Evolutionary conservation across 176 grass and related monocot species (phyloP), one percentile per base, ranked within the genome.

Genomic region (Triticum dicoccoides): DNA sequence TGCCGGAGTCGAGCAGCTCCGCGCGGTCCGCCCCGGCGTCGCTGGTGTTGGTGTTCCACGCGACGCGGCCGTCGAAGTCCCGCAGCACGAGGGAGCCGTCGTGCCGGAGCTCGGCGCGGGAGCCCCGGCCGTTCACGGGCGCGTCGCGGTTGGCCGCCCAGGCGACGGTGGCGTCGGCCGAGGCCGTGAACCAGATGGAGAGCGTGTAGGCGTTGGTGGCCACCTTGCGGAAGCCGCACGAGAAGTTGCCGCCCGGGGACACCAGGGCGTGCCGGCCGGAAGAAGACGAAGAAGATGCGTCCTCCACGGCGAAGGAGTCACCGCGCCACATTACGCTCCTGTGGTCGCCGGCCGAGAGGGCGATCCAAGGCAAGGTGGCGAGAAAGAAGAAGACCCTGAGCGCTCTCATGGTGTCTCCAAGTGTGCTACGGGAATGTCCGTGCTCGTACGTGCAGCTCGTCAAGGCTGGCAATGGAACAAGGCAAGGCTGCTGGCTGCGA

Each of bases 141-240:
- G 25, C 74, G 76, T 93, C 89, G 65, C 89, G 89, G 68, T 93
- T 94, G 30, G 94, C 94, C 6, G 83, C 75, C 94, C 94, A 97
- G 29, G 77, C 83, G 9, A 80, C 76, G 1, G 88, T 97, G 51
- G 73, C 24, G 72, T 90, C 47, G 5, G 88, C 73, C 1, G 94
- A 83, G 61, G 27, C 51, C 67, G 79, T 69, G 87, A 90, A 90
- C 92, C 89, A 97, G 35, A 97, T 38, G 73, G 92, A 82, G 61
- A 94, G 47, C 73, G 80, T 83, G 86, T 90, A 97, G 21, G 89
- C 73, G 78, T 94, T 94, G 12, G 52, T 80, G 24, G 85, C 94
- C 20, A 94, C 83, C 73, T 75, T 13, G 47, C 89, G 73, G 85
- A 97, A 97, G 3, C 94, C 90, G 7, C 87, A 94, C 4, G 94